Evolutionary conservation across 805 yeast genomes (phyloP).

Genomic region (Saccharomycopsis javanensis): DNA sequence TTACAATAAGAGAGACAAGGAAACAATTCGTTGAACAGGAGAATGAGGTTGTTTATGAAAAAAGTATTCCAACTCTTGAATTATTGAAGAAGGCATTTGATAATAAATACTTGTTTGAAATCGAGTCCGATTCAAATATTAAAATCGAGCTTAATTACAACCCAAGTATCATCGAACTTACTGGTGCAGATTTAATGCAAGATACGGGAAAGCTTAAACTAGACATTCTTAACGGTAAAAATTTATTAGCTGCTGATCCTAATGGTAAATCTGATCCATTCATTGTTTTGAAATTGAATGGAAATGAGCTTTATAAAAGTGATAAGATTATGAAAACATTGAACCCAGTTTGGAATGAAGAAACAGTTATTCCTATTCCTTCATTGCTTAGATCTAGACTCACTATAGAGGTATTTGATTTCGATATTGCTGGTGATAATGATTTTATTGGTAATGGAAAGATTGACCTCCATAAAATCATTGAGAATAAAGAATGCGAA

Average conservation of each 20-base stretch:
- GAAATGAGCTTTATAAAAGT: constrained; percentile 44
- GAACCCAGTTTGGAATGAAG: constrained; percentile 72
- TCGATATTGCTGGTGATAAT: constrained; percentile 71
- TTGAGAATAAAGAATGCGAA: constrained; percentile 34
- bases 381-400: constrained; percentile 51
- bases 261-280: constrained; percentile 77
- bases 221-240: constrained; percentile 46
- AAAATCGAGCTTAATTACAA: constrained; percentile 46
- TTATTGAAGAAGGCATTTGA: constrained; percentile 41
- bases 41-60: constrained; percentile 44
- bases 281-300: constrained; percentile 43
- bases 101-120: constrained; percentile 36
- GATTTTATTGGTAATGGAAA: constrained; percentile 46
- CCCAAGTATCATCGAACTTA: constrained; percentile 47
- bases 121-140: constrained; percentile 32
- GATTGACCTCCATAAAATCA: constrained; percentile 41
- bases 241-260: constrained; percentile 50
- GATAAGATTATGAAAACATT: constrained; percentile 56
- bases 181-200: constrained; percentile 48
- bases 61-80: constrained; percentile 40
- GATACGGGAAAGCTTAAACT: constrained; percentile 60
- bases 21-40: constrained; percentile 37
- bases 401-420: constrained; percentile 48
- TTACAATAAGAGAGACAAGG: constrained; percentile 49
- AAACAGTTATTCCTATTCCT: constrained; percentile 45